Percentiles rank a stretch among this genome's conserved stretches.
These are phyloP conservation scores for Debaryomycetaceae sp. DNA, from an alignment of 1,139 yeast species.

Conservation along the genomic window DNA sequence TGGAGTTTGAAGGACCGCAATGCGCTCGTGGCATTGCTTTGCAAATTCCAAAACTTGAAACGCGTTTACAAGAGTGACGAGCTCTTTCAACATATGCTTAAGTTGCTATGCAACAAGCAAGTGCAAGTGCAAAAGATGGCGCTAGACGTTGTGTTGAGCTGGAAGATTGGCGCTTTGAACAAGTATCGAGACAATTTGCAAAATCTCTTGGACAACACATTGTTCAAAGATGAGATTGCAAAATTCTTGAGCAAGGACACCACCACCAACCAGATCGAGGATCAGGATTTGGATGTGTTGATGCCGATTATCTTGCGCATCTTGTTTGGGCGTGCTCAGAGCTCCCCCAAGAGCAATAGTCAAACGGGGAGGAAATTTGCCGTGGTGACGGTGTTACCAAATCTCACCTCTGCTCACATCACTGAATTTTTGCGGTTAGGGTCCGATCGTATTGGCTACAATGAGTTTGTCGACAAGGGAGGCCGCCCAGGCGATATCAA, in stretches of 20 bases:
- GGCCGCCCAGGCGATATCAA: constrained; percentile 6
- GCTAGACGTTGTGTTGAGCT: constrained; percentile 65
- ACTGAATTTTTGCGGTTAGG: constrained; percentile 60
- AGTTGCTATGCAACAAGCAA: constrained; percentile 59
- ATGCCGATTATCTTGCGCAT: constrained; percentile 77
- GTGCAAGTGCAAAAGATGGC: constrained; percentile 69
- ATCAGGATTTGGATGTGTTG: constrained; percentile 51
- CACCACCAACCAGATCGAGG: constrained; percentile 54
- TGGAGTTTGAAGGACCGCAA: constrained; percentile 67
- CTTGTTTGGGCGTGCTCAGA: constrained; percentile 82
- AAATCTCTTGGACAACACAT: constrained; percentile 75
- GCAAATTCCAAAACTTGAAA: constrained; percentile 62
- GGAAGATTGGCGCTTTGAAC: constrained; percentile 51
- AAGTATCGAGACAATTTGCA: constrained; percentile 71
- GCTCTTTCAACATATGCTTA: constrained; percentile 51
- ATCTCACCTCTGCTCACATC: constrained; percentile 52
- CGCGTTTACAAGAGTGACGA: constrained; percentile 47
- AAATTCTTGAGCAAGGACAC: constrained; percentile 52
- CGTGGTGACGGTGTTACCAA: constrained; percentile 66
- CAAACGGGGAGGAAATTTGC: constrained; percentile 75
- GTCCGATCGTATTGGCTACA: constrained; percentile 47
- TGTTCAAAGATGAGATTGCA: constrained; percentile 80
- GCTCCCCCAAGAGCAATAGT: constrained; percentile 52
- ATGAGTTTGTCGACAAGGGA: constrained; percentile 26
- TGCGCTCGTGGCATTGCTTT: constrained; percentile 56